Evolutionary conservation across 768 basidiomycete genomes (phyloP).

Genomic region (Lactarius sp.): DNA sequence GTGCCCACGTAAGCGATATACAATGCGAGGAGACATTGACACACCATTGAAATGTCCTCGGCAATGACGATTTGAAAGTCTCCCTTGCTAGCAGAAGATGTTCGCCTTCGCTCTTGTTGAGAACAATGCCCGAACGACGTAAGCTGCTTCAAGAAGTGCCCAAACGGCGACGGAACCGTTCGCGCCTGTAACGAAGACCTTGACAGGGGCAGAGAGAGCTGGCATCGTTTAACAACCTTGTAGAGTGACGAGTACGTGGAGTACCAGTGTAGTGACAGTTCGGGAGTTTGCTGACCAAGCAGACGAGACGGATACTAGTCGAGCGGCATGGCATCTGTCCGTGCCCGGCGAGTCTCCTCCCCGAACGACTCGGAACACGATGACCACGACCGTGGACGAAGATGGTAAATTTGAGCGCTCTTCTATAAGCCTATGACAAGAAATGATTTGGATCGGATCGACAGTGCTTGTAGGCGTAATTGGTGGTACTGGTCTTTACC

Average conservation of each 20-base stretch:
- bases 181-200: conserved; percentile 4
- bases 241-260: not conserved
- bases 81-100: too few species aligned
- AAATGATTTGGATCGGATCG: not conserved
- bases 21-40: too few species aligned
- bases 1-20: too few species aligned
- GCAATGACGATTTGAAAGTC: too few species aligned
- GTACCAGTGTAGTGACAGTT: too few species aligned
- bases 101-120: too few species aligned
- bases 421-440: not conserved
- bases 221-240: too few species aligned
- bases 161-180: not conserved
- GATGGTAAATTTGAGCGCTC: not conserved
- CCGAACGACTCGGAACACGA: not conserved
- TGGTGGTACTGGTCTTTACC: conserved; percentile 89
- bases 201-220: not conserved
- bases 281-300: conserved; percentile 1
- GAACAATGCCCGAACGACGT: too few species aligned
- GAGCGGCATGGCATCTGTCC: not conserved
- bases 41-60: too few species aligned
- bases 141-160: too few species aligned
- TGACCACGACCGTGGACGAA: conserved; percentile 5
- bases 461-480: conserved; percentile 83
- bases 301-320: not conserved
- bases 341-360: not conserved